These are phyloP conservation scores for Neurospora hispaniola DNA, from an alignment of 495 filamentous ascomycete species.

Conservation along the genomic window DNA sequence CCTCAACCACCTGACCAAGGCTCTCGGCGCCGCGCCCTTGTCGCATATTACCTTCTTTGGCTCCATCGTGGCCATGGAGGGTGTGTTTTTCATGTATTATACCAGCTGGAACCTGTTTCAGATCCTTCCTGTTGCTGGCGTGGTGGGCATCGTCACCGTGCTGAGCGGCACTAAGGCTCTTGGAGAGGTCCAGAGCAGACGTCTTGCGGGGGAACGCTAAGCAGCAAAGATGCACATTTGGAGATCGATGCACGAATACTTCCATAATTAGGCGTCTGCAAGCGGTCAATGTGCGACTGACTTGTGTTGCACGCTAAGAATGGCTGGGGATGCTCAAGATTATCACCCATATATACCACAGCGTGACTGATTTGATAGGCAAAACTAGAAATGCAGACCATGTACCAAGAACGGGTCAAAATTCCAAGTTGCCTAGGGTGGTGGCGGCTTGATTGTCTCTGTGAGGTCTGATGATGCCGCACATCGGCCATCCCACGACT, in stretches of 20 bases:
- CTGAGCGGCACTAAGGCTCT: conserved; percentile 86
- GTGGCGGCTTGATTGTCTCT: background rate
- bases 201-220: conserved; percentile 64
- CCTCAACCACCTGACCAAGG: conserved; percentile 63
- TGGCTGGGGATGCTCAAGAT: too few species aligned
- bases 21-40: conserved; percentile 60
- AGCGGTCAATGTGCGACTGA: background rate
- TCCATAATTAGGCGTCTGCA: background rate
- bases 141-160: conserved; percentile 60
- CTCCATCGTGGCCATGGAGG: conserved; percentile 77
- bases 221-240: background rate
- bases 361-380: background rate
- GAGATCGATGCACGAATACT: background rate
- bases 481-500: background rate
- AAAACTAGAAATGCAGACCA: background rate
- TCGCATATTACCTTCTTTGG: conserved; percentile 74
- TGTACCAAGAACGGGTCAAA: background rate
- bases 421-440: background rate
- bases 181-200: conserved; percentile 80
- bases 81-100: conserved; percentile 92
- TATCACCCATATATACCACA: background rate
- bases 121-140: conserved; percentile 60
- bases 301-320: background rate
- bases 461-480: background rate
- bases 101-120: conserved; percentile 89